Evolutionary conservation across 306 rosid species (phyloP).

Genomic region (Biancaea sappan): DNA sequence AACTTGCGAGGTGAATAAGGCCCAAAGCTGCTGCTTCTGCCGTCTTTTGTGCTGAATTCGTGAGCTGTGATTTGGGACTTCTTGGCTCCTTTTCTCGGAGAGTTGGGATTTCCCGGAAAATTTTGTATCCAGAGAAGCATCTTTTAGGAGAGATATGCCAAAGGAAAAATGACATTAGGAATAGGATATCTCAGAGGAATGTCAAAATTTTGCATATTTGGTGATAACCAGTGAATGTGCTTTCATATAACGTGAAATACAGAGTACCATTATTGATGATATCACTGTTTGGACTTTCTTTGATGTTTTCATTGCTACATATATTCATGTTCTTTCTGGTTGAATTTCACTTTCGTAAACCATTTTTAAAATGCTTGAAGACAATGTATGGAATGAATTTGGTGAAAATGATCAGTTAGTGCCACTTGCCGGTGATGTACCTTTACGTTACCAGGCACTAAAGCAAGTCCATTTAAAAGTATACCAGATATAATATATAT

Average conservation of each 20-base stretch:
- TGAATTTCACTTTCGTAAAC: slow-evolving; percentile 27
- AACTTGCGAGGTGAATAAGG: no score
- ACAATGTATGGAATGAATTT: slow-evolving; percentile 61
- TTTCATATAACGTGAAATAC: slow-evolving; percentile 31
- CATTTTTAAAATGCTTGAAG: no score
- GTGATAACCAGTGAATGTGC: slow-evolving; percentile 33
- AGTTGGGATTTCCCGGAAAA: no score
- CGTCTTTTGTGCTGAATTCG: no score
- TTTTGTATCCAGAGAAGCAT: slow-evolving; percentile 44
- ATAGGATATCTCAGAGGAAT: slow-evolving; percentile 55
- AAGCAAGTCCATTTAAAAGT: slow-evolving; percentile 52
- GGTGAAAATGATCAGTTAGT: slow-evolving; percentile 60
- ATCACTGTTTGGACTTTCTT: slow-evolving; percentile 5
- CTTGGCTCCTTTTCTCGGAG: no score
- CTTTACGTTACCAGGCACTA: slow-evolving; percentile 53
- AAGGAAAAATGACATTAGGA: slow-evolving; percentile 51
- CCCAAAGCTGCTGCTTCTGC: no score
- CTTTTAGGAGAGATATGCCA: slow-evolving; percentile 29
- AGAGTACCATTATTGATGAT: slow-evolving; percentile 35
- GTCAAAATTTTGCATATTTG: slow-evolving; percentile 56
- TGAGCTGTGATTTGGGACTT: no score
- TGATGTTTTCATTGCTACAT: slow-evolving; percentile 27
- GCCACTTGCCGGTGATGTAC: slow-evolving; percentile 46
- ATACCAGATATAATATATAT: slow-evolving; percentile 42
- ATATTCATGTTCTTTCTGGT: slow-evolving; percentile 27